Conservation (phyloP, 2,329 filamentous ascomycete genomes). For the Pestalotiopsis fici region DNA sequence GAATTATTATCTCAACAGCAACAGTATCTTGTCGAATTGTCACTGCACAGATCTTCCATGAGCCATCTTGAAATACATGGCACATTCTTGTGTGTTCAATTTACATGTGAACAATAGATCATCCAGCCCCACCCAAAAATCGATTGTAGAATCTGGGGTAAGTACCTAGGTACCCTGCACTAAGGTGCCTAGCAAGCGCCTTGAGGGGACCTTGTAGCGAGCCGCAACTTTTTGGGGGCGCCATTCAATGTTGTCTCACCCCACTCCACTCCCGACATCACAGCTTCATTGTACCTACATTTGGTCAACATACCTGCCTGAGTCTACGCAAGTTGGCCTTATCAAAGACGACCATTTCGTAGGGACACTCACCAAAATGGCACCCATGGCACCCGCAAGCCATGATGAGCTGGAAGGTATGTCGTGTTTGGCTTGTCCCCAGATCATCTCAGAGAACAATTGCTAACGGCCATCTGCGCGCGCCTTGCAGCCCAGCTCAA, state of each 20-base stretch:
- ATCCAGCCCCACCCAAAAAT: too few relatives aligned
- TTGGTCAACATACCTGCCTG: too few relatives aligned
- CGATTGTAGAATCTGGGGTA: background rate
- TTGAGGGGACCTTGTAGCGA: background rate
- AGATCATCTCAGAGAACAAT: background rate
- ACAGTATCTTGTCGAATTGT: too few relatives aligned
- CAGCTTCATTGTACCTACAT: background rate
- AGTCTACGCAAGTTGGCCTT: too few relatives aligned
- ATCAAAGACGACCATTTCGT: background rate
- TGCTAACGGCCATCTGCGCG: background rate
- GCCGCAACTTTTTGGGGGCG: background rate
- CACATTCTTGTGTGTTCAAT: too few relatives aligned
- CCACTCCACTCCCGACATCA: background rate
- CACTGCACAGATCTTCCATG: too few relatives aligned
- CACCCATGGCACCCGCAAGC: conserved; percentile 32
- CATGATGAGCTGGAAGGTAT: conserved; percentile 37
- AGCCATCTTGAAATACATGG: too few relatives aligned
- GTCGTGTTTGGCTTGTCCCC: conserved; percentile 5
- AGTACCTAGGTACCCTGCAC: background rate
- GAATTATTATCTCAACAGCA: too few relatives aligned
- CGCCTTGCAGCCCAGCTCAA: conserved; percentile 29
- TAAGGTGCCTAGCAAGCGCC: too few relatives aligned
- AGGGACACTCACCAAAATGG: conserved; percentile 23
- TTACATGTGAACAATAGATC: too few relatives aligned
- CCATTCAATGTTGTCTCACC: background rate